Percentiles rank a stretch among this genome's conserved stretches.
Conservation (phyloP, 305 asterid genomes). For the Fraxinus greggii region DNA sequence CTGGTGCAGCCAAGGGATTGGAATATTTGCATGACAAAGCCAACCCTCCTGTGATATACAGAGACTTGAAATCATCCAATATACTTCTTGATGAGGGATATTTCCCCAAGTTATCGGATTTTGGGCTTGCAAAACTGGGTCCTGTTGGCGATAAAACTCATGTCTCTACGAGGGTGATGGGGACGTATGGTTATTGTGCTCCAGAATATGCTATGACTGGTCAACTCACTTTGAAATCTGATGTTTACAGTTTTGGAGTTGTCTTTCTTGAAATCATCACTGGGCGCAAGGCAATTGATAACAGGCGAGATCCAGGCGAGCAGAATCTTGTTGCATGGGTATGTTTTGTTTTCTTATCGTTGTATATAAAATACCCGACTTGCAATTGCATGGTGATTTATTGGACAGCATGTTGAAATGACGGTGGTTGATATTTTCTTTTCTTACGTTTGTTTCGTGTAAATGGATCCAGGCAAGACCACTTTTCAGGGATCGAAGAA, state of each 20-base stretch:
- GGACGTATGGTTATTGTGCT: conserved; percentile 92
- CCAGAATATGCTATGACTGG: conserved; percentile 98
- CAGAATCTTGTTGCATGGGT: conserved; percentile 98
- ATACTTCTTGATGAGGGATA: conserved; percentile 84
- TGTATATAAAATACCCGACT: not conserved
- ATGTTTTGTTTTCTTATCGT: conserved; percentile 23
- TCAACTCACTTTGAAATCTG: conserved; percentile 88
- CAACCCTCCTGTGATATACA: conserved; percentile 88
- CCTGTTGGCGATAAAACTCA: conserved; percentile 94
- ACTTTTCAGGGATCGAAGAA: conserved; percentile 78
- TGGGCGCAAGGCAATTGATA: conserved; percentile 88
- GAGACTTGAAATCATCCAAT: conserved; percentile 83
- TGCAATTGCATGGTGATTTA: not conserved
- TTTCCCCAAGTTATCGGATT: conserved; percentile 84
- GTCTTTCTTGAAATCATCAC: conserved; percentile 91
- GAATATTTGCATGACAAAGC: conserved; percentile 94
- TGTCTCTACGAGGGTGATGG: conserved; percentile 95
- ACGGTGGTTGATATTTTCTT: not conserved
- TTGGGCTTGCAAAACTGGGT: conserved; percentile 90
- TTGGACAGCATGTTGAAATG: not conserved
- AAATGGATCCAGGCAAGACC: conserved; percentile 69
- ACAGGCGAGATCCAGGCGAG: conserved; percentile 60
- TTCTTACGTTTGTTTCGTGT: not conserved
- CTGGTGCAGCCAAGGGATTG: conserved; percentile 93
- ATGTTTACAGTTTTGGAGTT: conserved; percentile 89